These are phyloP conservation scores for Trichoderma cornu-damae DNA, from an alignment of 2,329 filamentous ascomycete genomes.

Conservation along the genomic window DNA sequence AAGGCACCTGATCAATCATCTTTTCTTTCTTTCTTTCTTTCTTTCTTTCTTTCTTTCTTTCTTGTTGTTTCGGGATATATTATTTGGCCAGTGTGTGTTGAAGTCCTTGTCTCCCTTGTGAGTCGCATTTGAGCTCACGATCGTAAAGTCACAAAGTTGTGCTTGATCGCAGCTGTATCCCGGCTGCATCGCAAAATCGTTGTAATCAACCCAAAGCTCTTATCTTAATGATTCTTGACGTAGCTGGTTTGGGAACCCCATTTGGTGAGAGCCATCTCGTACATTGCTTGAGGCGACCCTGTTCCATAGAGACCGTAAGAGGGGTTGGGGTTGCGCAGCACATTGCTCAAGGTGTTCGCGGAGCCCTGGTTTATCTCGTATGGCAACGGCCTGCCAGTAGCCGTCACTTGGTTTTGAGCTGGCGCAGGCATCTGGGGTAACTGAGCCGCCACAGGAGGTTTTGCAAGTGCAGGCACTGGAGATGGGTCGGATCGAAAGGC, in stretches of 20 bases:
- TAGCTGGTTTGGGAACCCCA: conserved; percentile 42
- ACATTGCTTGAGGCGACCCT: conserved; percentile 36
- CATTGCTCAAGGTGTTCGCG: conserved; percentile 26
- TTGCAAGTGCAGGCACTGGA: conserved; percentile 23
- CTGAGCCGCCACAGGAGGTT: conserved; percentile 21
- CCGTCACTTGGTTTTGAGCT: conserved; percentile 28
- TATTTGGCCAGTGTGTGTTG: not conserved
- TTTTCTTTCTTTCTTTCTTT: not conserved
- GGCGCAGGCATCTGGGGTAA: conserved; percentile 28
- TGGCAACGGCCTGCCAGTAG: conserved; percentile 28
- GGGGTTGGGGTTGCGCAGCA: conserved; percentile 30
- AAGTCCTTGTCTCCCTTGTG: not conserved
- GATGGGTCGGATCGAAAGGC: conserved; percentile 12
- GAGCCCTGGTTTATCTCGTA: conserved; percentile 32
- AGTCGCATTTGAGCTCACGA: not conserved
- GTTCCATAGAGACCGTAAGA: conserved; percentile 45
- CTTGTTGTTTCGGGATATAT: not conserved
- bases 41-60: not conserved
- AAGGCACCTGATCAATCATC: not conserved
- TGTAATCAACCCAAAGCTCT: conserved; percentile 1
- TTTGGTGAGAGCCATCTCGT: conserved; percentile 42
- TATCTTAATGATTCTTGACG: conserved; percentile 31
- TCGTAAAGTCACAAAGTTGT: not conserved
- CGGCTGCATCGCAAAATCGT: conserved; percentile 9
- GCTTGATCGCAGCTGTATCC: not conserved